phyloP scores from a whole-genome alignment of 176 grass and related monocot genomes.

The Poa annua region DNA sequence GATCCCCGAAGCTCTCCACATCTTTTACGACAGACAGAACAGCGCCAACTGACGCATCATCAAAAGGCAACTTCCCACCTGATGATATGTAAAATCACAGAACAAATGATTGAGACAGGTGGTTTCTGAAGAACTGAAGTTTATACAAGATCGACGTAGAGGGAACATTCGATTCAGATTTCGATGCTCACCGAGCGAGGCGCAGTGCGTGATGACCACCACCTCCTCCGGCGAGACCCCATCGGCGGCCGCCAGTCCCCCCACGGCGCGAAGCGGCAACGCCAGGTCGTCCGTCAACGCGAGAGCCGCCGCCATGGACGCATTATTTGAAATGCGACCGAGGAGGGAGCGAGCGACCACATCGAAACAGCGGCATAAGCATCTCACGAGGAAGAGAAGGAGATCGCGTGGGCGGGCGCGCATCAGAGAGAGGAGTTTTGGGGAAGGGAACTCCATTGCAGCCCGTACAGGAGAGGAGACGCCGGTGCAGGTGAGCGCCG shows the following conservation, averaged over 20 bases:
- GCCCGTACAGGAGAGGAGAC: too few relatives aligned
- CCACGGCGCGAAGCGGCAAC: conserved; percentile 54
- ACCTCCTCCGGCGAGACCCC: conserved; percentile 52
- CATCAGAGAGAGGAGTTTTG: not conserved
- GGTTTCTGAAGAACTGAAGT: not conserved
- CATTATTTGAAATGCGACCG: not conserved
- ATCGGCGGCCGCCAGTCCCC: conserved; percentile 48
- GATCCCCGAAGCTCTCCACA: conserved; percentile 37
- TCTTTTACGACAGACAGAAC: conserved; percentile 58
- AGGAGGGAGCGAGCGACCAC: not conserved
- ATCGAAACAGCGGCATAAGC: not conserved
- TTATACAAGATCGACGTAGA: not conserved
- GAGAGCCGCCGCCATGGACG: conserved; percentile 44
- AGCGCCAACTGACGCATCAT: conserved; percentile 58
- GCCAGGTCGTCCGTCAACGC: conserved; percentile 64
- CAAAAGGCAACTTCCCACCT: conserved; percentile 61
- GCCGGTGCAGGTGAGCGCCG: too few relatives aligned
- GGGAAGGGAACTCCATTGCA: not conserved
- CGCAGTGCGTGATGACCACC: conserved; percentile 72
- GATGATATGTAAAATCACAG: not conserved
- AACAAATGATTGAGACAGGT: not conserved
- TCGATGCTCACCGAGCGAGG: conserved; percentile 50
- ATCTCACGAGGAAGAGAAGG: not conserved
- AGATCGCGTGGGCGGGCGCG: not conserved
- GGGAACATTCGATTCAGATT: not conserved